Base-by-base conservation (phyloP, 2,329 filamentous ascomycete species). In the Aspergillus ochraceus region DNA sequence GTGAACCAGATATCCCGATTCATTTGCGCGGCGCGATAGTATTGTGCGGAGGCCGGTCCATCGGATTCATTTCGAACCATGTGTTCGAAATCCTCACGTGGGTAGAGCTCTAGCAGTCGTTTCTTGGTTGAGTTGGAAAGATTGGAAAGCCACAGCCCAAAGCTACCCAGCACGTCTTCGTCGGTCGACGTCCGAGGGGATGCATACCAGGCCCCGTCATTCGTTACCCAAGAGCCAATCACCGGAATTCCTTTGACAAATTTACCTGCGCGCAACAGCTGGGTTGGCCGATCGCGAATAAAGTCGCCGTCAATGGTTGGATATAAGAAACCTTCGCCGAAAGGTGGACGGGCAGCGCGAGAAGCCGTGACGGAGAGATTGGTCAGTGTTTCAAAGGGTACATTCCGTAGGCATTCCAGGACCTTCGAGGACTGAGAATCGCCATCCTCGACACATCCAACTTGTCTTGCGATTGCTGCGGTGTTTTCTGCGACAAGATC, bases 11-110 rank as follows among this genome's bases (percentile, higher is more conserved):
- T 59, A 51, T 75, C 70, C 2, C 69, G 66, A 54, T 62, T 71
- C 45, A 74, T 63, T 36, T 73, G 72, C 11, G 73, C 71, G n/a
- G 73, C 71, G 32, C 71, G 71, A 54, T 72, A 74, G 60, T 71
- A 74, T 52, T 76, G 69, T 17, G 69, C 57, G 4, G 71, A 69
- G 6, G 70, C 69, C 52, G 11, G 52, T 4, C 60, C 62, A 3
- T 63, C 53, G 17, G 55, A 46, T n/a, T 47, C 42, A 4, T 49
- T 32, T 4, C 50, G 54, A 10, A 59, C 50, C 60, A 64, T 63
- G 36, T 62, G 57, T 4, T 58, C 32, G 19, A 69, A 58, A 1
- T 68, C 64, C 54, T 61, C 60, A 3, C 64, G 26, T 2, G 64
- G 63, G 30, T 71, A 68, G 17, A 62, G 61, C 2, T 58, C 55